These are phyloP conservation scores for Microcyclospora tardicrescens DNA, from an alignment of 2,329 filamentous ascomycete species.

Conservation along the genomic window DNA sequence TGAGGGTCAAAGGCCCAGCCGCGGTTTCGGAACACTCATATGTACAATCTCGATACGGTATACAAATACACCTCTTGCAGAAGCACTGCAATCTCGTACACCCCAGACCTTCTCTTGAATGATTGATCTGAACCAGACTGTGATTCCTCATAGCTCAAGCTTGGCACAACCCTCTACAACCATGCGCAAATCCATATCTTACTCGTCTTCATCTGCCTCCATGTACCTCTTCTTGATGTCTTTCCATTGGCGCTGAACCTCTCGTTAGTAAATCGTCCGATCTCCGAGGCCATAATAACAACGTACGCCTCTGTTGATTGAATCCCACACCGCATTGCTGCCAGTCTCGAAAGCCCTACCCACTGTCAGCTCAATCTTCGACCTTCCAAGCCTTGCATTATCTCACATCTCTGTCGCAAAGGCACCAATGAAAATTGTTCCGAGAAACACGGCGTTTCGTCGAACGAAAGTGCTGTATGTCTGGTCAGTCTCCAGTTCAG, in stretches of 20 bases:
- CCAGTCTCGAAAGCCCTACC: conserved; percentile 66
- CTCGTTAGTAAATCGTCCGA: conserved; percentile 13
- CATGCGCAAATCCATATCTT: conserved; percentile 1
- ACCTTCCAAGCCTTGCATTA: conserved; percentile 1
- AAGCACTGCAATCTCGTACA: too few species aligned
- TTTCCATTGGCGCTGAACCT: conserved; percentile 92
- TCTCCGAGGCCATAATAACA: background rate
- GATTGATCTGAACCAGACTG: too few species aligned
- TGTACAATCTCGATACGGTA: too few species aligned
- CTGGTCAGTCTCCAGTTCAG: conserved; percentile 13
- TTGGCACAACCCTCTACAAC: too few species aligned
- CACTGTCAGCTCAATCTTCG: conserved; percentile 8
- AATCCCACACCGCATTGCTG: conserved; percentile 83
- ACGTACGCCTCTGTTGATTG: conserved; percentile 81
- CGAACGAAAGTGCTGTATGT: conserved; percentile 64
- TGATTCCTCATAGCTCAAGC: too few species aligned
- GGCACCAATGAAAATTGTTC: conserved; percentile 69
- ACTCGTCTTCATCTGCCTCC: conserved; percentile 45
- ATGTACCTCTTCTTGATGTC: conserved; percentile 90
- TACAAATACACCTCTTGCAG: too few species aligned
- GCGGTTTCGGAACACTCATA: too few species aligned
- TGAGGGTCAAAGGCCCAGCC: too few species aligned
- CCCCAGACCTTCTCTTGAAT: too few species aligned
- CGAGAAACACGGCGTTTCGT: conserved; percentile 79
- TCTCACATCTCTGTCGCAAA: conserved; percentile 87